Percentiles rank a stretch among this genome's conserved stretches.
Conservation (phyloP, 2,329 filamentous ascomycete genomes). For the Corniculantispora saksenae region DNA sequence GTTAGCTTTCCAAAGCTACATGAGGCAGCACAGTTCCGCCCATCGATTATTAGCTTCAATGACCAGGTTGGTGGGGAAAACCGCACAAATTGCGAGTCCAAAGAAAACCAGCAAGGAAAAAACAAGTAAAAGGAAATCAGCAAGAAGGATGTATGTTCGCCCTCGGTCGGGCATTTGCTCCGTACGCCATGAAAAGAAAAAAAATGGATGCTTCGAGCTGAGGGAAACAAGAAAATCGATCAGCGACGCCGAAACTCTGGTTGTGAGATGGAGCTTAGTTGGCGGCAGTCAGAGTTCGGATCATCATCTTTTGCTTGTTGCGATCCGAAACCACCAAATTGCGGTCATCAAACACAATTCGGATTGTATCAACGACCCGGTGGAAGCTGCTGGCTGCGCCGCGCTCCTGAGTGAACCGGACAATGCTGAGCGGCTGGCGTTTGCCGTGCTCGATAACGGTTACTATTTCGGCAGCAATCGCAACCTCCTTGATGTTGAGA, state of each 20-base stretch:
- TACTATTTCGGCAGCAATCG: constrained; percentile 84
- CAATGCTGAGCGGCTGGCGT: constrained; percentile 73
- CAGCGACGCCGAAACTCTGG: not conserved
- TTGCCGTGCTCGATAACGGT: constrained; percentile 84
- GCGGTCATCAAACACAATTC: constrained; percentile 65
- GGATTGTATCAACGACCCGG: constrained; percentile 76
- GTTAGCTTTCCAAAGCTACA: constrained; percentile 11
- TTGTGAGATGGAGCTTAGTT: constrained; percentile 33
- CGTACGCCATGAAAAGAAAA: constrained; percentile 3
- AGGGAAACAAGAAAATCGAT: not conserved
- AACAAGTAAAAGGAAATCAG: not conserved
- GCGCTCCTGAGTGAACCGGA: constrained; percentile 83
- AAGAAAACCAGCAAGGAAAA: not conserved
- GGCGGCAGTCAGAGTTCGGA: constrained; percentile 59
- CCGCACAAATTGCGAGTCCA: not conserved
- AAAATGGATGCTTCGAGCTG: not conserved
- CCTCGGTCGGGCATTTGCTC: not conserved
- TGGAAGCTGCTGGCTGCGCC: constrained; percentile 92
- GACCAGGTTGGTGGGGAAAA: not conserved
- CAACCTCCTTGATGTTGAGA: constrained; percentile 81
- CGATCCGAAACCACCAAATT: constrained; percentile 69
- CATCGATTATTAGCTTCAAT: constrained; percentile 15
- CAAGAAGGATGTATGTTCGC: not conserved
- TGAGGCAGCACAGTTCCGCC: not conserved
- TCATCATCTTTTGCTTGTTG: constrained; percentile 70